Evolutionary conservation across 345 rosid genomes (phyloP).

Genomic region (Angophora floribunda): DNA sequence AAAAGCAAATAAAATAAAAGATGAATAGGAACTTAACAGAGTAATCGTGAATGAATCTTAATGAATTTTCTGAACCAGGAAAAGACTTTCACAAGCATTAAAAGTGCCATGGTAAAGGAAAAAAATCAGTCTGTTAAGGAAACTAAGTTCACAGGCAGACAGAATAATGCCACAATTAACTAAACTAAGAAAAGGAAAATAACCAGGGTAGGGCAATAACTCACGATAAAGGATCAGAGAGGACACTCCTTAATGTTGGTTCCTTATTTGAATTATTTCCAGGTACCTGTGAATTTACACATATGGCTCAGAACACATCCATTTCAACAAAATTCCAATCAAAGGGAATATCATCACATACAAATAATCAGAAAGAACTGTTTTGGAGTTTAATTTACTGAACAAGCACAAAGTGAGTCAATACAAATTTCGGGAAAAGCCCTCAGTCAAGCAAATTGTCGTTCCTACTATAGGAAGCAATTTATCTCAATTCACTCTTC

Average conservation of each 20-base stretch:
- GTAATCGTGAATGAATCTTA: neutral
- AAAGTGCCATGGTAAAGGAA: neutral
- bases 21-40: neutral
- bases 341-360: neutral
- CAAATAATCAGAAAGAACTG: neutral
- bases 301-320: neutral
- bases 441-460: neutral
- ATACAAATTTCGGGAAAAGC: neutral
- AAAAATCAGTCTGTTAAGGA: neutral
- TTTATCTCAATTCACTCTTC: neutral
- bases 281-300: slow-evolving; percentile 51
- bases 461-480: neutral
- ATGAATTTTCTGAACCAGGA: neutral
- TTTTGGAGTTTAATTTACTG: neutral
- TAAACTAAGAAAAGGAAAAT: neutral
- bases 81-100: neutral
- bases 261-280: slow-evolving; percentile 53
- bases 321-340: neutral
- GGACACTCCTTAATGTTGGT: slow-evolving; percentile 90
- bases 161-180: neutral
- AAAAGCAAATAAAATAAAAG: neutral
- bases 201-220: slow-evolving; percentile 19
- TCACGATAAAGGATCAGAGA: slow-evolving; percentile 96
- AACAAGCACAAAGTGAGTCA: neutral
- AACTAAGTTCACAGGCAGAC: neutral